These are phyloP conservation scores for Aspergillus ochraceus DNA, from an alignment of 2,329 filamentous ascomycete genomes.

Conservation along the genomic window DNA sequence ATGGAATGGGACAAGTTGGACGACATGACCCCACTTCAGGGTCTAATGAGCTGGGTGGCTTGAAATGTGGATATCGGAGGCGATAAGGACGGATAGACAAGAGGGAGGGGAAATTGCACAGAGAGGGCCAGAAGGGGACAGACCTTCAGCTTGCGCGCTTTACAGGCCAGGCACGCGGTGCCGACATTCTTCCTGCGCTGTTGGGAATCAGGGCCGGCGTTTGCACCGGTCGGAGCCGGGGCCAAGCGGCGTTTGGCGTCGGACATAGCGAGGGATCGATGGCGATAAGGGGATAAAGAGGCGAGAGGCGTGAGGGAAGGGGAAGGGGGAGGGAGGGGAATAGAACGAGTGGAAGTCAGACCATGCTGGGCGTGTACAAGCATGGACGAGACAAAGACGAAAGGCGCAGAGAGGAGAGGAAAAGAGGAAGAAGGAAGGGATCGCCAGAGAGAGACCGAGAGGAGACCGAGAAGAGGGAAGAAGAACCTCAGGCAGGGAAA, in stretches of 20 bases:
- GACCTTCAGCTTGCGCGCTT: conserved; percentile 29
- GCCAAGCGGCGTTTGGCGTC: conserved; percentile 17
- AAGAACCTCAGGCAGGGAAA: not conserved
- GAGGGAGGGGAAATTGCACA: too few relatives aligned
- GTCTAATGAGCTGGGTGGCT: not conserved
- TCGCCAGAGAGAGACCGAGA: not conserved
- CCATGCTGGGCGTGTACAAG: conserved; percentile 7
- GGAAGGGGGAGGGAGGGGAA: too few relatives aligned
- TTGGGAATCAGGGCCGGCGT: conserved; percentile 12
- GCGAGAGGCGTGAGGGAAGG: not conserved
- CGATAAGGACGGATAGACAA: not conserved
- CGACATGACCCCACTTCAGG: not conserved
- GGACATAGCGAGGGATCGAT: conserved; percentile 10
- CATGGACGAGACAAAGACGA: not conserved
- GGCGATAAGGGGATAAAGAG: not conserved
- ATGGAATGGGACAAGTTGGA: too few relatives aligned
- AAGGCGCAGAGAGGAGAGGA: not conserved
- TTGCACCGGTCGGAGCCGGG: conserved; percentile 14
- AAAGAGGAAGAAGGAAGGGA: not conserved
- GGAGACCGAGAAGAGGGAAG: not conserved
- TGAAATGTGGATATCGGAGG: not conserved
- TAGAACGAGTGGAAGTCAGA: conserved; percentile 1
- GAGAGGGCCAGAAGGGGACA: not conserved
- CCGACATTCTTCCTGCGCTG: conserved; percentile 25
- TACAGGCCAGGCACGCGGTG: conserved; percentile 24